Evolutionary conservation across 129 eudicot species (phyloP), one percentile per base, ranked within the genome.

Genomic region (Centrapalus pauciflorus): DNA sequence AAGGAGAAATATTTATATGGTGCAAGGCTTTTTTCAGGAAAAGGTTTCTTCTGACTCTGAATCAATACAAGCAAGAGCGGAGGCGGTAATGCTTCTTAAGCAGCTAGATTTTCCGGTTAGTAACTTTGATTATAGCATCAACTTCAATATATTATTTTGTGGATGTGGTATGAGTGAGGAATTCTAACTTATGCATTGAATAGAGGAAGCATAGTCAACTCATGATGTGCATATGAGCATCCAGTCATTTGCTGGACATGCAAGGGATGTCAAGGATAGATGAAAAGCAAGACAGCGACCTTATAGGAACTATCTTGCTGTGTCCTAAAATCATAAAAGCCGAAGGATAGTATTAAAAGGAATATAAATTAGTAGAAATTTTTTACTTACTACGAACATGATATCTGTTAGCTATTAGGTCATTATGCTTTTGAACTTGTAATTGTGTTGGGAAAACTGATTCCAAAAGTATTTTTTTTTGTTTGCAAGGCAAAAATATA

Each of bases 11-110:
- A 51, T 30, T 58, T 23, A 78, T 66, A 50, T 41, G 64, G 27
- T 51, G 46, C 40, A 29, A 25, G 34, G 14, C 51, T 61, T 64
- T 41, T 79, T 74, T 61, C 93, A 93, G 99, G 95, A 83, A 51
- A 89, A 86, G 70, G 85, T 93, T 64, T 93, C 86, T 78, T 89
- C 95, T 4, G 99, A 93, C 76, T 86, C 95, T 26, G 99, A 93
- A 81, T 89, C 99, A 26, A 89, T 93, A 78, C 99, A 93, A 78
- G 85, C 92, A 64, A 93, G 99, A 75, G 99, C 99, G 37, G 95
- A 93, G 81, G 91, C 99, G 67, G 95, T 86, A 61, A 78, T 93
- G 90, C 96, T 93, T 78, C 89, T 93, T 66, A 89, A 93, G 85
- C 89, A 83, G 84, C 71, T 93, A 76, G 84, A 89, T 71, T 80